Evolutionary conservation across 2,329 filamentous ascomycete species (phyloP).

Genomic region (Graphilbum ipis-grandicollis): DNA sequence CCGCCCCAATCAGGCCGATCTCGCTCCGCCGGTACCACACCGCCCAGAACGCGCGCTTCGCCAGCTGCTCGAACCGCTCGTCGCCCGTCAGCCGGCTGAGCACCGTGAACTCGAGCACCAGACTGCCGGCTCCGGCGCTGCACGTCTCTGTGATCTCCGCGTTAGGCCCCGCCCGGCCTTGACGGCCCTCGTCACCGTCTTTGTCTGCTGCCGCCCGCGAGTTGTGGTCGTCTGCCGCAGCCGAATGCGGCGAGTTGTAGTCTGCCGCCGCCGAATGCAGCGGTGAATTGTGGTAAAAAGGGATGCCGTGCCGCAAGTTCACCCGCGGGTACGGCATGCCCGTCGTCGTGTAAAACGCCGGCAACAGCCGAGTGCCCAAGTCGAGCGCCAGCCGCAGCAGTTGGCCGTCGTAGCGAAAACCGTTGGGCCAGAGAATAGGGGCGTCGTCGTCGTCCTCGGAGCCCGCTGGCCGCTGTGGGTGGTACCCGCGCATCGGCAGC

Average conservation of each 20-base stretch:
- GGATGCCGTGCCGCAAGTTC: slow-evolving; percentile 78
- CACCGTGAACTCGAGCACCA: slow-evolving; percentile 85
- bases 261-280: slow-evolving; percentile 43
- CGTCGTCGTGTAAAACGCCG: slow-evolving; percentile 80
- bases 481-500: slow-evolving; percentile 69
- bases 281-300: slow-evolving; percentile 73
- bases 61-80: slow-evolving; percentile 69
- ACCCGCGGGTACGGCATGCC: slow-evolving; percentile 90
- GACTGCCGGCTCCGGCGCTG: slow-evolving; percentile 86
- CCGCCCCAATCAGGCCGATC: slow-evolving; percentile 76
- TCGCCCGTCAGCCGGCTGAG: slow-evolving; percentile 80
- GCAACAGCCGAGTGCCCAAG: slow-evolving; percentile 65
- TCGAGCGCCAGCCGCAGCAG: slow-evolving; percentile 78
- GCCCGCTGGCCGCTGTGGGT: background rate
- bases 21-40: slow-evolving; percentile 82
- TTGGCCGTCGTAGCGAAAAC: slow-evolving; percentile 75
- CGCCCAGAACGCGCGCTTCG: slow-evolving; percentile 89
- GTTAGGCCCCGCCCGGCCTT: too few relatives aligned
- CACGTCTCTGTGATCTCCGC: slow-evolving; percentile 93
- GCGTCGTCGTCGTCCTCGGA: background rate
- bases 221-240: too few relatives aligned
- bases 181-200: slow-evolving; percentile 12
- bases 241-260: too few relatives aligned
- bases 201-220: too few relatives aligned
- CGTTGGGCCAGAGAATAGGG: slow-evolving; percentile 55